Base-by-base conservation (phyloP, 345 rosid genomes). In the Brassica nigra region DNA sequence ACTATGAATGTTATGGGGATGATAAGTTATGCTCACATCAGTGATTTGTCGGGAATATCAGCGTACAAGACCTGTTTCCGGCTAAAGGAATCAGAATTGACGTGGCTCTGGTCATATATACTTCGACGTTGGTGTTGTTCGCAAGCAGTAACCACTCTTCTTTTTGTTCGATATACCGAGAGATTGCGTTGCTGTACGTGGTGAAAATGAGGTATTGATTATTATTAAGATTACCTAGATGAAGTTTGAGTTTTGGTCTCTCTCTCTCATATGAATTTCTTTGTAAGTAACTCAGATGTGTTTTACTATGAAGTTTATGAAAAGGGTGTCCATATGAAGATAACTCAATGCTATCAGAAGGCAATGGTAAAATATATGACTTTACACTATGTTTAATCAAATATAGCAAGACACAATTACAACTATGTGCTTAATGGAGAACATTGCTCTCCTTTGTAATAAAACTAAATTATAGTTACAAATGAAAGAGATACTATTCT, bases 51-150 rank as follows among this genome's bases (percentile, higher is more conserved):
- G 0, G 97, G 99, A 61, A 82, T 92, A 62, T 80, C 89, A 10
- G 90, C 97, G 0, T 49, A 5, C 94, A 91, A 77, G 98, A 95
- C 76, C 77, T 95, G 8, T 95, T 91, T 72, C 79, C 91, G 57
- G 98, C 90, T 2, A 90, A 85, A 77, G 89, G 86, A 61, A 91
- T 95, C 49, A 89, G 92, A 49, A 92, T 92, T 33, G 98, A 95
- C 73, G 71, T 92, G 1, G 90, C 78, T 92, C 99, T 29, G 99
- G 99, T 4, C 80, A 92, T 14, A 95, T 91, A 6, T 87, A 90
- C 81, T 95, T 95, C 66, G 97, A 95, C 54, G 92, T 92, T 16
- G 97, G 95, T 58, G 97, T 92, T 68, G 89, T 92, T 71, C 85
- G 20, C 36, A 92, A 95, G 85, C 97, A 95, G 76, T 91, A 90